Percentiles rank a stretch among this genome's conserved stretches.
Evolutionary conservation across 2,329 filamentous ascomycete genomes (phyloP).

Genomic region (Macrophomina tecta): DNA sequence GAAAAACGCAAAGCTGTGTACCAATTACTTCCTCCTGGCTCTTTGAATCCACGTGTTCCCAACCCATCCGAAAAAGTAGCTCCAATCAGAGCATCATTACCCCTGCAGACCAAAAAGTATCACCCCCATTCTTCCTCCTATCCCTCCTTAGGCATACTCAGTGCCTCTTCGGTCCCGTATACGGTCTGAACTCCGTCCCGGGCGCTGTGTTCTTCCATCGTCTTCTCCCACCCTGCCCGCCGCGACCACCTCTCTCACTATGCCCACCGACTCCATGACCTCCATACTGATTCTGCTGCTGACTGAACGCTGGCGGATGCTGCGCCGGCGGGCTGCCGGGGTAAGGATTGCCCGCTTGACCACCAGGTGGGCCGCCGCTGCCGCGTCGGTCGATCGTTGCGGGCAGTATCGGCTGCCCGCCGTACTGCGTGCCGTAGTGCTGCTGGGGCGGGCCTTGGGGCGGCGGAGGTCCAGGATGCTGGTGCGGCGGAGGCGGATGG

Average conservation of each 20-base stretch:
- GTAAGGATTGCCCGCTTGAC: slow-evolving; percentile 9
- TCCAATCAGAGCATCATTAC: neutral
- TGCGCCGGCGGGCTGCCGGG: slow-evolving; percentile 10
- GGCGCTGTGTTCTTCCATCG: slow-evolving; percentile 15
- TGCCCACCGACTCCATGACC: neutral
- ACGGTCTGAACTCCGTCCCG: slow-evolving; percentile 26
- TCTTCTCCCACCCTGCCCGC: slow-evolving; percentile 19
- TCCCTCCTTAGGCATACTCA: neutral
- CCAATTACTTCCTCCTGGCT: neutral
- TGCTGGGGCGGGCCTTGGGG: slow-evolving; percentile 14
- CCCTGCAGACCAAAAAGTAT: neutral
- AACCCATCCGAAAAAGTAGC: neutral
- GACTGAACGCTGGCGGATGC: slow-evolving; percentile 26
- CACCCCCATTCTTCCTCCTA: neutral
- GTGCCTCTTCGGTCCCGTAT: slow-evolving; percentile 23
- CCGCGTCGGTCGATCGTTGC: slow-evolving; percentile 41
- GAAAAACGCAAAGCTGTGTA: neutral
- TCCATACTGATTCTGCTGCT: slow-evolving; percentile 24
- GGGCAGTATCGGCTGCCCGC: slow-evolving; percentile 48
- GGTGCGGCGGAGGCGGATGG: neutral
- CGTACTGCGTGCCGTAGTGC: slow-evolving; percentile 39
- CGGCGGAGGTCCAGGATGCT: slow-evolving; percentile 18
- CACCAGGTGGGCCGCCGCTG: slow-evolving; percentile 7
- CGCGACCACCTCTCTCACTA: slow-evolving; percentile 8
- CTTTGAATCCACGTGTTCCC: neutral